Base-by-base conservation (phyloP, 768 basidiomycete genomes). In the Psilocybe tampanensis region DNA sequence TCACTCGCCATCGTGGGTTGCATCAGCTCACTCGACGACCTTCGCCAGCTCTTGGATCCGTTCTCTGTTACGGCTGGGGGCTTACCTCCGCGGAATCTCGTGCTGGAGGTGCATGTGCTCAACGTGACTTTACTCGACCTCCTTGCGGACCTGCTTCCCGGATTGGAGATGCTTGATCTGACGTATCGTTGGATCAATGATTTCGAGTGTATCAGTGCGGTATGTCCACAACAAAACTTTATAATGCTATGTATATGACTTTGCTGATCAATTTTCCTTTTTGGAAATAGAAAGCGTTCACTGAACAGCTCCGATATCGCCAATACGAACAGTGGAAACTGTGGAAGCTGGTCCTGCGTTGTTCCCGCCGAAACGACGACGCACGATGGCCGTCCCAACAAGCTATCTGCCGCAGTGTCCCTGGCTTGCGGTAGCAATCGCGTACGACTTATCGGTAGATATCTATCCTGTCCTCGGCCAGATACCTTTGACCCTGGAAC, bases 51-150 rank as follows among this genome's bases (percentile, higher is more conserved):
- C 23, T 51, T 65, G 8, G 26, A 47, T 8, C 61, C 63, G 9
- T 64, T 64, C 45, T 45, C 53, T 22, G 18, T 21, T 17, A 9
- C 44, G 17, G 24, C 17, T 49, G 48, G 49, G 23, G 48, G 52
- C 47, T n/a, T 39, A 15, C 2, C 60, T 44, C 59, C 61, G 42
- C 49, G 55, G 44, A 55, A 33, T 8, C 58, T 65, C 44, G 55
- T 59, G 1, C 42, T 65, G 2, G 64, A 65, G 32, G 64, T 63
- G 9, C 60, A 56, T 44, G 60, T 63, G 11, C 60, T 65, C 29
- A 47, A 54, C 18, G 54, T 55, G 44, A 17, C 42, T 12, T 36
- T 65, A 8, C 43, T 65, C 19, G 59, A 60, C 44, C 44, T 60
- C 11, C 51, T 65, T 21, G 57, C 62, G n/a, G 42, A 53, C 32